These are phyloP conservation scores for Geosmithia putterillii DNA, from an alignment of 2,329 filamentous ascomycete genomes.

Conservation along the genomic window DNA sequence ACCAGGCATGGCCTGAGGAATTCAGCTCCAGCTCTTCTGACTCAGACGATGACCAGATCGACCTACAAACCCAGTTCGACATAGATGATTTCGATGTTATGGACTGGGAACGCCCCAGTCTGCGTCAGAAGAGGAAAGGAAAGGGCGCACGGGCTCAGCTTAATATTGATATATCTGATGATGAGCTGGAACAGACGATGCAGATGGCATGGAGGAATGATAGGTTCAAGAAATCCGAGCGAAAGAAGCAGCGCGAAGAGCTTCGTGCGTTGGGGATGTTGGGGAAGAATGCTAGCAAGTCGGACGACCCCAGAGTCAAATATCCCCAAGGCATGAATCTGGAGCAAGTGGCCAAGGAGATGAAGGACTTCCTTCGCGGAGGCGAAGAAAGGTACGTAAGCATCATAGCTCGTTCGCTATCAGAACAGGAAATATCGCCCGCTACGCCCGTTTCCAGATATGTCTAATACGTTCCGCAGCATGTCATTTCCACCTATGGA, in stretches of 20 bases:
- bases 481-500: slow-evolving; percentile 76
- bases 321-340: slow-evolving; percentile 63
- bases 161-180: slow-evolving; percentile 46
- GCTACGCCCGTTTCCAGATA: not conserved
- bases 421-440: not conserved
- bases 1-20: slow-evolving; percentile 6
- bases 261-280: slow-evolving; percentile 54
- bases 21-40: not conserved
- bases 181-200: slow-evolving; percentile 51
- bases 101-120: slow-evolving; percentile 63
- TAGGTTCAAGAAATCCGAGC: slow-evolving; percentile 56
- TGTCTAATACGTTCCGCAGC: slow-evolving; percentile 24
- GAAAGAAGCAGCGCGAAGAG: slow-evolving; percentile 58
- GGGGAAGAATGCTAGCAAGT: slow-evolving; percentile 38
- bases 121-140: slow-evolving; percentile 48
- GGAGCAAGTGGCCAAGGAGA: slow-evolving; percentile 58
- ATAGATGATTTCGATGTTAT: slow-evolving; percentile 64
- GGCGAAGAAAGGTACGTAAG: slow-evolving; percentile 46
- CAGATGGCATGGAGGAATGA: slow-evolving; percentile 53
- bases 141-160: slow-evolving; percentile 47
- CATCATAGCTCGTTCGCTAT: slow-evolving; percentile 5
- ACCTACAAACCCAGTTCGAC: slow-evolving; percentile 24
- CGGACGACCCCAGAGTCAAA: slow-evolving; percentile 52
- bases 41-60: slow-evolving; percentile 16
- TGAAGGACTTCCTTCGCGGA: slow-evolving; percentile 57